Conservation (phyloP, 371 early-diverging fungal genomes). For the Funneliformis caledonium region DNA sequence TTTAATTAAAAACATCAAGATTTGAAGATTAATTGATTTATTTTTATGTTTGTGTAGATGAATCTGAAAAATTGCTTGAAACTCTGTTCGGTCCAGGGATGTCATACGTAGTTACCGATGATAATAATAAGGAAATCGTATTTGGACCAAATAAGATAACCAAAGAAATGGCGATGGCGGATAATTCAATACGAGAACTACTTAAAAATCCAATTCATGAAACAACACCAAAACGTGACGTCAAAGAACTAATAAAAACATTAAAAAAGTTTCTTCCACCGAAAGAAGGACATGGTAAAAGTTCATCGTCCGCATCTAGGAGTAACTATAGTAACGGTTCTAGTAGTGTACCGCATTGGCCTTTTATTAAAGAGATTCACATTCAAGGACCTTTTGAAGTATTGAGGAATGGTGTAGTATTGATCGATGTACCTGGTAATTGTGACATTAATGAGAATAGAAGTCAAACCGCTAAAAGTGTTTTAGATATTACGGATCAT, state of each 20-base stretch:
- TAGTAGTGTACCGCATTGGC: not conserved
- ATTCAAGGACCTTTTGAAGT: not conserved
- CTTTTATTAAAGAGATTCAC: not conserved
- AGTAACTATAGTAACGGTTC: too few species aligned
- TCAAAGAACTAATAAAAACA: not conserved
- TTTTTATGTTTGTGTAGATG: not conserved
- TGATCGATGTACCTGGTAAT: not conserved
- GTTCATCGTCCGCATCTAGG: not conserved
- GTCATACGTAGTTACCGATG: not conserved
- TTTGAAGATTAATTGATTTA: not conserved
- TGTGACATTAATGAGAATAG: not conserved
- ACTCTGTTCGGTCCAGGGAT: not conserved
- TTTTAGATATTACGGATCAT: not conserved
- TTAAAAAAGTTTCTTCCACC: not conserved
- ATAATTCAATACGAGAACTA: not conserved
- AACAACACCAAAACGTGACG: not conserved
- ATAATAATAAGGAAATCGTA: not conserved
- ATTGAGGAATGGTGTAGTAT: not conserved
- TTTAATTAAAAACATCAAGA: not conserved
- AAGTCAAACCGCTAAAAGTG: not conserved
- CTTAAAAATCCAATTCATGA: not conserved
- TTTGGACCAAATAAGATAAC: not conserved
- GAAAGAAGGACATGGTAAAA: not conserved
- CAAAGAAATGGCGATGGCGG: not conserved
- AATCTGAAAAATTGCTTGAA: not conserved